Conservation (phyloP, 2,329 filamentous ascomycete species). For the Monilinia polystroma region DNA sequence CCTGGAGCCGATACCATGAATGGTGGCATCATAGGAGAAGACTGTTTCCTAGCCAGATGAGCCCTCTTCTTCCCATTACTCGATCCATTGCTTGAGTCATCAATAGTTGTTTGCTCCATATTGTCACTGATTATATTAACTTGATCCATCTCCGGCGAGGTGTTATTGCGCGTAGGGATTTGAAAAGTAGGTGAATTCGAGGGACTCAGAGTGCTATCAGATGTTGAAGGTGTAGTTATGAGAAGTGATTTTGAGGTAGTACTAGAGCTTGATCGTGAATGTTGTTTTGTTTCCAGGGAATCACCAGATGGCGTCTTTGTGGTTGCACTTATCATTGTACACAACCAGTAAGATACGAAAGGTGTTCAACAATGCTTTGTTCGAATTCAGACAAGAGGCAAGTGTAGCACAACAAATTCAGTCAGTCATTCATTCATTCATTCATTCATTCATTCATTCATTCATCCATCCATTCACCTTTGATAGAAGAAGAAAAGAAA, state of each 20-base stretch:
- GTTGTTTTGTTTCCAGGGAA: conserved; percentile 10
- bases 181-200: conserved; percentile 23
- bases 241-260: conserved; percentile 21
- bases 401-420: background rate
- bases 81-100: conserved; percentile 28
- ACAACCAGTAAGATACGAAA: background rate
- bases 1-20: conserved; percentile 99
- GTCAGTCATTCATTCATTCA: too few species aligned
- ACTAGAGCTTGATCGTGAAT: conserved; percentile 22
- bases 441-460: too few species aligned
- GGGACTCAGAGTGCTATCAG: conserved; percentile 22
- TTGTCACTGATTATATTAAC: conserved; percentile 19
- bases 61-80: conserved; percentile 24
- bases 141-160: conserved; percentile 2
- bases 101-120: conserved; percentile 24
- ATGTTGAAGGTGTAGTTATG: conserved; percentile 23
- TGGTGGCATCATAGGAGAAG: conserved; percentile 71
- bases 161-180: conserved; percentile 14
- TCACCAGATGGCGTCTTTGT: conserved; percentile 15
- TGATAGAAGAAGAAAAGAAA: background rate
- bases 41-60: conserved; percentile 51
- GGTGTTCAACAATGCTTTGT: conserved; percentile 4
- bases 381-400: background rate
- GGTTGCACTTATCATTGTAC: conserved; percentile 21
- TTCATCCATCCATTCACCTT: too few species aligned